Conservation (phyloP, 768 basidiomycete species). For the Auricularia sp. region DNA sequence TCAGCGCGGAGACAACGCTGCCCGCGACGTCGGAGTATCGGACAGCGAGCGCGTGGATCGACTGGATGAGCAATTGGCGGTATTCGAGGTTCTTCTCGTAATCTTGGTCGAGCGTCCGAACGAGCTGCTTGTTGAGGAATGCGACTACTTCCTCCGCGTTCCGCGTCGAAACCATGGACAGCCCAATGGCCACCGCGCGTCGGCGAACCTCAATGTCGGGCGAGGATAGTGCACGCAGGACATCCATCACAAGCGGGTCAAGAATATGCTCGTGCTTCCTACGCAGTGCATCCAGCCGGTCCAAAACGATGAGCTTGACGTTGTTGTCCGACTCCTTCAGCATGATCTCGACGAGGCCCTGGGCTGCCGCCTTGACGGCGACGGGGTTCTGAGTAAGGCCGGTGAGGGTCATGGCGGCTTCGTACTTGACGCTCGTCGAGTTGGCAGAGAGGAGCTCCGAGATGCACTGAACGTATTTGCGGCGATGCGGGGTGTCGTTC, state of each 20-base stretch:
- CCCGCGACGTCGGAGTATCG: constrained; percentile 89
- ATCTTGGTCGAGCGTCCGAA: constrained; percentile 82
- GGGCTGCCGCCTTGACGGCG: constrained; percentile 91
- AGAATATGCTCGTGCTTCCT: constrained; percentile 81
- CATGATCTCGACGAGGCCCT: constrained; percentile 77
- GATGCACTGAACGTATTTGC: constrained; percentile 75
- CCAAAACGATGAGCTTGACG: constrained; percentile 93
- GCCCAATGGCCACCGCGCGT: constrained; percentile 80
- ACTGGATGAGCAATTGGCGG: constrained; percentile 91
- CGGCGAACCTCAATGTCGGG: constrained; percentile 94
- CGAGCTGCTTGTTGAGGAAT: constrained; percentile 97
- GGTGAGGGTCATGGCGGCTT: constrained; percentile 91
- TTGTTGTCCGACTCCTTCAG: constrained; percentile 98
- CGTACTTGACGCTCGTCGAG: constrained; percentile 93
- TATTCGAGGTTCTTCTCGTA: constrained; percentile 96
- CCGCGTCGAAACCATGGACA: constrained; percentile 86
- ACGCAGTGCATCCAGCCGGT: constrained; percentile 75
- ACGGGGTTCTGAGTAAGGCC: constrained; percentile 90
- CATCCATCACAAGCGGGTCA: constrained; percentile 89
- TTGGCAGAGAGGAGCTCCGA: constrained; percentile 84
- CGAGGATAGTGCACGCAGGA: constrained; percentile 82
- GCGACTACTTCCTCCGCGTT: constrained; percentile 95
- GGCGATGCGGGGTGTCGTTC: constrained; percentile 59
- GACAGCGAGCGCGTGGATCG: constrained; percentile 92
- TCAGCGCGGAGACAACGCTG: constrained; percentile 84